A percentile compares a stretch with the other conserved stretches of the same genome.
phyloP scores from a whole-genome alignment of 1,139 yeast genomes.

The Kodamaea suecica region DNA sequence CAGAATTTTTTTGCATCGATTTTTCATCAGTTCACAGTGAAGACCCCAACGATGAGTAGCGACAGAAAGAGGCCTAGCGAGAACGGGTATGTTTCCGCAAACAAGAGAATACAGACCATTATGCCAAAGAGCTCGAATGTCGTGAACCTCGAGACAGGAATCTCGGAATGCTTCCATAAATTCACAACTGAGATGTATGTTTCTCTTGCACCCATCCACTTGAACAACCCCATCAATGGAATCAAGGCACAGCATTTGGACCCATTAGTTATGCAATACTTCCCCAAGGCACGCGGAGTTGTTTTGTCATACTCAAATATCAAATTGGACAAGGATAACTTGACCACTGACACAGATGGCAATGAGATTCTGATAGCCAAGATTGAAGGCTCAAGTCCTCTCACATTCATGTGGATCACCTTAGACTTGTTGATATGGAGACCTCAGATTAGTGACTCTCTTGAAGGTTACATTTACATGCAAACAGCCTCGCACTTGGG shows the following conservation, averaged over 20 bases:
- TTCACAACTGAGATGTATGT: slow-evolving; percentile 68
- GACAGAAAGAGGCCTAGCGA: slow-evolving; percentile 4
- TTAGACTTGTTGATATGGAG: slow-evolving; percentile 88
- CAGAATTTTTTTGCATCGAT: neutral
- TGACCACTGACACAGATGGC: slow-evolving; percentile 30
- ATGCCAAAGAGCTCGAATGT: slow-evolving; percentile 34
- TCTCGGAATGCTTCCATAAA: slow-evolving; percentile 63
- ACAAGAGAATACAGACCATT: slow-evolving; percentile 21
- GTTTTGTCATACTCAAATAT: slow-evolving; percentile 75
- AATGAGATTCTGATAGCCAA: slow-evolving; percentile 48
- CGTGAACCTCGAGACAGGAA: slow-evolving; percentile 33
- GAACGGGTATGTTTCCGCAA: slow-evolving; percentile 4
- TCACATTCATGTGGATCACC: slow-evolving; percentile 79
- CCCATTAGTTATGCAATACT: slow-evolving; percentile 82
- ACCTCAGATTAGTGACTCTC: slow-evolving; percentile 77
- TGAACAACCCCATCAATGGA: slow-evolving; percentile 69
- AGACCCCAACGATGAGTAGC: slow-evolving; percentile 1
- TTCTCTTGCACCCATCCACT: slow-evolving; percentile 80
- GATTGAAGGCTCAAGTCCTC: slow-evolving; percentile 79
- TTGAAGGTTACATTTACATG: slow-evolving; percentile 86
- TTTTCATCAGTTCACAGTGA: too few species aligned
- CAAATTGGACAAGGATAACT: slow-evolving; percentile 33
- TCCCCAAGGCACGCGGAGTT: slow-evolving; percentile 71
- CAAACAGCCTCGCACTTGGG: slow-evolving; percentile 97
- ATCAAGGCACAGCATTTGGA: slow-evolving; percentile 85